These are phyloP conservation scores for Dothidotthia symphoricarpi DNA, from an alignment of 2,329 filamentous ascomycete genomes.

Conservation along the genomic window DNA sequence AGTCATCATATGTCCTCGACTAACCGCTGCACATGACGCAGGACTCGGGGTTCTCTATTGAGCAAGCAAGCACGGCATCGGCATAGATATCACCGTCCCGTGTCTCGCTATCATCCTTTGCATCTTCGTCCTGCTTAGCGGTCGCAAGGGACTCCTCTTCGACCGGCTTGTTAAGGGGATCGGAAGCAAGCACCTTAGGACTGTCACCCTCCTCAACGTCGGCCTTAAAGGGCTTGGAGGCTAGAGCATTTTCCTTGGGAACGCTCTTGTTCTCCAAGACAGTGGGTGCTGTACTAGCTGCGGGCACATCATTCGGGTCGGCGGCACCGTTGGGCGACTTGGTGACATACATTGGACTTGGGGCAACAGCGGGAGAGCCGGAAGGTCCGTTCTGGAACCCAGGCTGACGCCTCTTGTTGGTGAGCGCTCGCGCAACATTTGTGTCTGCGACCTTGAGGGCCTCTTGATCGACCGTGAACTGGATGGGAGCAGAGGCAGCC, in stretches of 20 bases:
- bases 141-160: conserved; percentile 61
- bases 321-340: conserved; percentile 50
- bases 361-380: conserved; percentile 57
- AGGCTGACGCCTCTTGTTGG: conserved; percentile 64
- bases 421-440: conserved; percentile 64
- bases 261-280: conserved; percentile 48
- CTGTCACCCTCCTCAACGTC: conserved; percentile 75
- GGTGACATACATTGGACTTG: conserved; percentile 65
- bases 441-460: conserved; percentile 84
- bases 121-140: conserved; percentile 69
- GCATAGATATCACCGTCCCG: conserved; percentile 93
- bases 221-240: conserved; percentile 69
- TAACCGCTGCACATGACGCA: conserved; percentile 98
- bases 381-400: conserved; percentile 41
- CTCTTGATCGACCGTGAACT: conserved; percentile 98
- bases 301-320: conserved; percentile 62
- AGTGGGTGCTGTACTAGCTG: conserved; percentile 65
- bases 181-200: conserved; percentile 72
- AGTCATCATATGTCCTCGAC: conserved; percentile 12
- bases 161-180: conserved; percentile 60
- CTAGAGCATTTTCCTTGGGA: conserved; percentile 56
- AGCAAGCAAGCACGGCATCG: conserved; percentile 86
- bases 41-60: conserved; percentile 93
- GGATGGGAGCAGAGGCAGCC: conserved; percentile 93
- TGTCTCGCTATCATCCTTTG: conserved; percentile 66